These are phyloP conservation scores for Prunus mume DNA, from an alignment of 306 rosid genomes.

Conservation along the genomic window DNA sequence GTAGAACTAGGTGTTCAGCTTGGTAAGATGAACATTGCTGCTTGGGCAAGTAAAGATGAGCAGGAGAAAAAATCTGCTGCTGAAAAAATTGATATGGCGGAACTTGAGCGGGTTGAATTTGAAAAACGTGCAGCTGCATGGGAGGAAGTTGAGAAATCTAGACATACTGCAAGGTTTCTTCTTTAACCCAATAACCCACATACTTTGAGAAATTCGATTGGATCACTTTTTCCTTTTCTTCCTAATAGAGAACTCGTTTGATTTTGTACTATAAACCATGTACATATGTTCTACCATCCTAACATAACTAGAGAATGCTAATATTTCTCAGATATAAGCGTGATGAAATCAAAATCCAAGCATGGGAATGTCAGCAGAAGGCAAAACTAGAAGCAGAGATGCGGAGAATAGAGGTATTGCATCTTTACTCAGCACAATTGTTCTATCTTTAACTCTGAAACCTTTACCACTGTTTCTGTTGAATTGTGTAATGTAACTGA, in stretches of 20 bases:
- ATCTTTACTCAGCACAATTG: neutral
- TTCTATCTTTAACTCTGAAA: neutral
- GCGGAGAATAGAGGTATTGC: conserved; percentile 79
- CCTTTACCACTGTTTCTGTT: neutral
- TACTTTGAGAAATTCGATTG: conserved; percentile 7
- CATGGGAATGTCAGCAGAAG: conserved; percentile 91
- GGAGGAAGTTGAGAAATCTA: conserved; percentile 90
- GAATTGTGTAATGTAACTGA: neutral
- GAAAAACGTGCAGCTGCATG: conserved; percentile 79
- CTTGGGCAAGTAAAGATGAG: conserved; percentile 91
- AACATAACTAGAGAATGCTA: conserved; percentile 11
- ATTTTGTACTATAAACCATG: neutral
- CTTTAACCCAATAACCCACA: conserved; percentile 9
- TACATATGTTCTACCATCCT: neutral
- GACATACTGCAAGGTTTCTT: conserved; percentile 79
- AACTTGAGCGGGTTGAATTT: conserved; percentile 58
- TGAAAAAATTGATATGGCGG: conserved; percentile 23
- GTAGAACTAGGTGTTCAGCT: conserved; percentile 90
- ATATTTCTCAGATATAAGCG: conserved; percentile 66
- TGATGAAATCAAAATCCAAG: conserved; percentile 89
- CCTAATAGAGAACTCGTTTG: neutral
- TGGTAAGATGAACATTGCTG: conserved; percentile 89
- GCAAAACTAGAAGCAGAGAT: conserved; percentile 80
- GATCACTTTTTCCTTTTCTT: neutral
- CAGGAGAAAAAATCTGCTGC: conserved; percentile 41